Percentiles rank a stretch among this genome's conserved stretches.
phyloP scores from a whole-genome alignment of 129 eudicot genomes.

The Artemisia argyi region DNA sequence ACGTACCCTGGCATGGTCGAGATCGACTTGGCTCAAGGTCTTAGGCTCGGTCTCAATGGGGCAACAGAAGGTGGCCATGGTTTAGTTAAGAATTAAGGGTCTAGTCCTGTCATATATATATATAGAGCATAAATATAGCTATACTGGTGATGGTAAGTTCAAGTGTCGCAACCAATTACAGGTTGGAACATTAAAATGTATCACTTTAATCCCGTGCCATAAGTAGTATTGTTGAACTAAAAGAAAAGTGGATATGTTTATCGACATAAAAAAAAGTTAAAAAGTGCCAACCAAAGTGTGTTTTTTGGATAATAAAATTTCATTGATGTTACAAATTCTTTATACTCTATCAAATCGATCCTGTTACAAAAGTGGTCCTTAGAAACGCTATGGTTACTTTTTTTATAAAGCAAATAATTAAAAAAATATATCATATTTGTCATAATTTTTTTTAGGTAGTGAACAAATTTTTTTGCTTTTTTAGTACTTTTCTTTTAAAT shows the following conservation, averaged over 20 bases:
- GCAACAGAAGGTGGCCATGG: conserved; percentile 66
- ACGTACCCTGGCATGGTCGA: conserved; percentile 64
- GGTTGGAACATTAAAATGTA: conserved; percentile 23
- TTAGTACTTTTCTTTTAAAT: too few species aligned
- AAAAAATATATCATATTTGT: too few species aligned
- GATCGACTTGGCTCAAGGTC: conserved; percentile 61
- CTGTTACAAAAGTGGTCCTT: too few species aligned
- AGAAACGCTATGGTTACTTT: too few species aligned
- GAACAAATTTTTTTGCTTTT: too few species aligned
- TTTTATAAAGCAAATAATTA: too few species aligned
- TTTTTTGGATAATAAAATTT: too few species aligned
- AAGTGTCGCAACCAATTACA: not conserved
- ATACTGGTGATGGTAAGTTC: not conserved
- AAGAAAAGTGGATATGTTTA: not conserved
- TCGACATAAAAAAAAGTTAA: too few species aligned
- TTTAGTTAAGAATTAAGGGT: conserved; percentile 2
- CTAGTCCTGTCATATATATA: not conserved
- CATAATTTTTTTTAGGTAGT: too few species aligned
- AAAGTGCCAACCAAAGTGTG: too few species aligned
- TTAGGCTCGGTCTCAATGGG: conserved; percentile 79
- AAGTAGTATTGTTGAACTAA: not conserved
- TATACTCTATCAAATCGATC: too few species aligned
- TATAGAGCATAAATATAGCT: conserved; percentile 5
- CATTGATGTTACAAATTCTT: too few species aligned
- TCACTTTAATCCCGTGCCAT: conserved; percentile 41